phyloP scores from a whole-genome alignment of 176 grass and related monocot genomes.

The Puya raimondii region DNA sequence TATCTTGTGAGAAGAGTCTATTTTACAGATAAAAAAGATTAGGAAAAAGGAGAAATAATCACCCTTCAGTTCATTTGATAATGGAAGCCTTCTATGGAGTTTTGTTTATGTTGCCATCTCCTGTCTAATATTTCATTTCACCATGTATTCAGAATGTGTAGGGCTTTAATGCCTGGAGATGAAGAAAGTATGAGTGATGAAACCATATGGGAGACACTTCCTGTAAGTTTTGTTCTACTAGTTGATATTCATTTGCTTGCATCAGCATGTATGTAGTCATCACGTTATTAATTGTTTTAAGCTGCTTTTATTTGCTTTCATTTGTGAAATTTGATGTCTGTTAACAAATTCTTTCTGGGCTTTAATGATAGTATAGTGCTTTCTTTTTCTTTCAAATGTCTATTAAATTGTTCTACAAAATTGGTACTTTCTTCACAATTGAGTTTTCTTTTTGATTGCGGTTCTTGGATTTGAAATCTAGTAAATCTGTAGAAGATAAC shows the following conservation, averaged over 20 bases:
- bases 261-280: neutral
- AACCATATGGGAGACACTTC: slow-evolving; percentile 90
- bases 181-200: slow-evolving; percentile 92
- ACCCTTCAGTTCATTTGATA: neutral
- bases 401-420: no score
- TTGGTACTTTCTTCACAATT: neutral
- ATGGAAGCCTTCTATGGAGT: neutral
- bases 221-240: slow-evolving; percentile 44
- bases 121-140: neutral
- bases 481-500: no score
- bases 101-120: neutral
- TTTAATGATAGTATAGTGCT: neutral
- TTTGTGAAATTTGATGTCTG: neutral
- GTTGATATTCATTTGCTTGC: neutral
- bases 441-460: neutral
- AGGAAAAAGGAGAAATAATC: neutral
- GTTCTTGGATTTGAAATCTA: neutral
- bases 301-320: neutral
- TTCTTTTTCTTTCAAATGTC: no score
- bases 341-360: neutral
- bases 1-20: no score
- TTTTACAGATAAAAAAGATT: neutral
- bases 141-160: slow-evolving; percentile 75
- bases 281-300: neutral
- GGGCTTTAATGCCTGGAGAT: slow-evolving; percentile 93